Percentiles rank a stretch among this genome's conserved stretches.
These are phyloP conservation scores for Sicyos baderoa DNA, from an alignment of 306 rosid genomes.

Conservation along the genomic window DNA sequence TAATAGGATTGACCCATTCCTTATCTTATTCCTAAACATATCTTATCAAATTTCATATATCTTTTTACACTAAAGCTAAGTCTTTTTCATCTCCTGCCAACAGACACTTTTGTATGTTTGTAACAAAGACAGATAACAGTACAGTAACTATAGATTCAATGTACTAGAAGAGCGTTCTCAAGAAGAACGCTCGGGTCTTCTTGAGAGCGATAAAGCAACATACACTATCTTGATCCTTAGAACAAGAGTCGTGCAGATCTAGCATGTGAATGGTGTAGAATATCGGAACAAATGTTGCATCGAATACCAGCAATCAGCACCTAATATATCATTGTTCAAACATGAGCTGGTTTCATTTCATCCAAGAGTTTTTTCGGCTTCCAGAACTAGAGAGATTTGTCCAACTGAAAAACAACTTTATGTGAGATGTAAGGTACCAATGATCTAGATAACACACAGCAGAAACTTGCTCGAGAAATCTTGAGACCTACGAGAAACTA, in stretches of 20 bases:
- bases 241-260: background rate
- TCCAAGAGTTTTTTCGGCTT: background rate
- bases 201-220: background rate
- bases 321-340: background rate
- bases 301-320: constrained; percentile 1
- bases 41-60: too few relatives aligned
- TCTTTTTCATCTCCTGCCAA: background rate
- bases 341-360: background rate
- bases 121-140: background rate
- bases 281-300: background rate
- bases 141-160: background rate
- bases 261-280: background rate
- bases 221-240: background rate
- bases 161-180: background rate
- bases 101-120: background rate
- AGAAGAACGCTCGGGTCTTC: background rate
- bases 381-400: constrained; percentile 22
- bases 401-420: constrained; percentile 38
- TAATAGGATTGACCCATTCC: too few relatives aligned
- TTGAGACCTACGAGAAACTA: constrained; percentile 43
- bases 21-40: too few relatives aligned
- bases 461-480: constrained; percentile 21
- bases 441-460: background rate
- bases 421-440: constrained; percentile 52
- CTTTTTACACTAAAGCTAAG: constrained; percentile 6